Base-by-base conservation (phyloP, 345 rosid genomes). In the Passiflora organensis region DNA sequence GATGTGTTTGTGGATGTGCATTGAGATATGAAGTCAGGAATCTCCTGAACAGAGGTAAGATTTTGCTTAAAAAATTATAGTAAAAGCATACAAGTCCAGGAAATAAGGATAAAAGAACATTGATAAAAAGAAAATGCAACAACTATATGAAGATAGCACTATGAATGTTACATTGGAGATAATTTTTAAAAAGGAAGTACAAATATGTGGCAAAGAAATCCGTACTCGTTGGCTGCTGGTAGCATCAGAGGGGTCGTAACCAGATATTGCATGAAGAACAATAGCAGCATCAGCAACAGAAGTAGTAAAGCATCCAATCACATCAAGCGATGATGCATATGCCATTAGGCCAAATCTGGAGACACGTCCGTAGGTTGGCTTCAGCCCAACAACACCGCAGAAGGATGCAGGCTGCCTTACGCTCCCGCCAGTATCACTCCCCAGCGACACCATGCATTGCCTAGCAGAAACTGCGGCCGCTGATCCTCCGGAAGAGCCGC, bases 341-440 rank as follows among this genome's bases (percentile, higher is more conserved):
- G 96, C 89, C 87, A 91, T 91, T 55, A 91, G 97, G 21, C 96
- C 97, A 63, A 73, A 91, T 76, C 96, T 80, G 13, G 96, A 91
- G 41, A 91, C 95, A 53, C 98, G 95, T 4, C 98, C 98, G 63
- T 91, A 91, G 9, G 90, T 87, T 6, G 96, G 98, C 74, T 91
- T 87, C 60, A 91, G 52, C 18, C 98, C 98, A 59, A 87, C 98
- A 60, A 91, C 95, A 34, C 96, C 98, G 60, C 96, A 87, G 42
- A 91, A 85, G 0, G 97, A 91, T 34, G 96, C 96, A 13, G 96
- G 97, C 74, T 91, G 97, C 53, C 97, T 82, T 53, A 91, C 96
- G 66, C 97, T 91, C 57, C 96, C 97, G 56, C 96, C 97, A n/a
- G 97, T 87, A 78, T 91, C 97, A 76, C 97, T 91, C 34, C 96